phyloP scores from a whole-genome alignment of 1,139 yeast genomes.

The Geotrichum europaeum region DNA sequence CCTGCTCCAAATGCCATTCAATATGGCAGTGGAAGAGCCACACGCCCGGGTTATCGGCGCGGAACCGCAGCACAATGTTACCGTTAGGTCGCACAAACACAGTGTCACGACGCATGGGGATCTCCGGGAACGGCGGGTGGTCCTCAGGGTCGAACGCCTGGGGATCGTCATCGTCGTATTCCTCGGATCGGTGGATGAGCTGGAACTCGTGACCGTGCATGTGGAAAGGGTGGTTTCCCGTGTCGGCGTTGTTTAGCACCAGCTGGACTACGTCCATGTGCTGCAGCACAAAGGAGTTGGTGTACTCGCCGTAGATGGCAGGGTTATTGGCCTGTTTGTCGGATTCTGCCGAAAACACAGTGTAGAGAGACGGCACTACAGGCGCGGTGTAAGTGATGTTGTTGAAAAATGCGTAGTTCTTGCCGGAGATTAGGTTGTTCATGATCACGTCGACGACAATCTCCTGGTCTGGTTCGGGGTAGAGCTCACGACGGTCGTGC shows the following conservation, averaged over 20 bases:
- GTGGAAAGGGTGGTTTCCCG: conserved; percentile 83
- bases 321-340: conserved; percentile 46
- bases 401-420: conserved; percentile 88
- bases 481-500: conserved; percentile 43
- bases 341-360: conserved; percentile 55
- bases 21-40: conserved; percentile 94
- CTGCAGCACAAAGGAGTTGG: conserved; percentile 64
- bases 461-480: conserved; percentile 60
- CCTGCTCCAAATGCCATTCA: conserved; percentile 91
- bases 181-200: conserved; percentile 50
- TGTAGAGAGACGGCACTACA: conserved; percentile 74
- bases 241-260: conserved; percentile 62
- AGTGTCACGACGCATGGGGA: conserved; percentile 65
- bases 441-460: conserved; percentile 63
- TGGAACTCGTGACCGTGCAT: conserved; percentile 79
- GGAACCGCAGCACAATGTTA: conserved; percentile 57
- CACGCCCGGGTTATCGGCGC: conserved; percentile 82
- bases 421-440: conserved; percentile 76
- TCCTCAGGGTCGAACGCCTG: conserved; percentile 46
- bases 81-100: conserved; percentile 60
- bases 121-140: conserved; percentile 52
- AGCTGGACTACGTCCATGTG: conserved; percentile 60
- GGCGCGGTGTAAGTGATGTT: conserved; percentile 69
- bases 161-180: conserved; percentile 43
- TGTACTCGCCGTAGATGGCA: conserved; percentile 69